Conservation (phyloP, 257 asterid genomes). For the Echium plantagineum region DNA sequence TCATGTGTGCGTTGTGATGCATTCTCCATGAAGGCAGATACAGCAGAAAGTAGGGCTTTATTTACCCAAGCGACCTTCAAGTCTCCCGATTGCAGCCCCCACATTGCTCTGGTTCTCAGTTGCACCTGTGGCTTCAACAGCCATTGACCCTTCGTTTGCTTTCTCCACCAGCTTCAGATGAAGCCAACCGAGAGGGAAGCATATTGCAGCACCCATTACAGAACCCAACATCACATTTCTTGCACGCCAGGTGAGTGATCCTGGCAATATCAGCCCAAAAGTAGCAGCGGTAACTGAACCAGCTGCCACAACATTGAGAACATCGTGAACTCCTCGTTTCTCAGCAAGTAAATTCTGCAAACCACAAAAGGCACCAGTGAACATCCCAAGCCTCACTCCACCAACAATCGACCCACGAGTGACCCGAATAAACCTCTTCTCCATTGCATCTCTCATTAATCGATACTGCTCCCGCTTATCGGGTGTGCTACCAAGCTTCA, state of each 20-base stretch:
- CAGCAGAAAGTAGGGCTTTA: conserved; percentile 10
- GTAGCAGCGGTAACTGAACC: conserved; percentile 95
- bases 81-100: conserved; percentile 63
- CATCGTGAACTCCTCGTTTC: conserved; percentile 81
- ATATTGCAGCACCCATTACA: conserved; percentile 74
- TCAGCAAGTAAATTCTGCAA: conserved; percentile 81
- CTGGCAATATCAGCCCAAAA: conserved; percentile 90
- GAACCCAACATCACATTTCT: conserved; percentile 89
- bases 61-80: conserved; percentile 48
- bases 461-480: conserved; percentile 95
- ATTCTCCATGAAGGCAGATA: background rate
- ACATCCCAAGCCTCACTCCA: conserved; percentile 94
- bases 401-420: conserved; percentile 94
- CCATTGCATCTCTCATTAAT: conserved; percentile 97
- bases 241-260: conserved; percentile 75
- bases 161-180: conserved; percentile 80
- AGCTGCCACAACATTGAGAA: conserved; percentile 81
- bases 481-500: conserved; percentile 94
- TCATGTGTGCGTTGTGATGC: background rate
- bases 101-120: conserved; percentile 35
- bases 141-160: conserved; percentile 58
- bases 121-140: conserved; percentile 19
- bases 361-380: conserved; percentile 77
- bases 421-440: conserved; percentile 79
- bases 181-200: conserved; percentile 96